A percentile compares a stretch with the other conserved stretches of the same genome.
These are phyloP conservation scores for Hirsutella thompsonii DNA, from an alignment of 2,329 filamentous ascomycete species.

Conservation along the genomic window DNA sequence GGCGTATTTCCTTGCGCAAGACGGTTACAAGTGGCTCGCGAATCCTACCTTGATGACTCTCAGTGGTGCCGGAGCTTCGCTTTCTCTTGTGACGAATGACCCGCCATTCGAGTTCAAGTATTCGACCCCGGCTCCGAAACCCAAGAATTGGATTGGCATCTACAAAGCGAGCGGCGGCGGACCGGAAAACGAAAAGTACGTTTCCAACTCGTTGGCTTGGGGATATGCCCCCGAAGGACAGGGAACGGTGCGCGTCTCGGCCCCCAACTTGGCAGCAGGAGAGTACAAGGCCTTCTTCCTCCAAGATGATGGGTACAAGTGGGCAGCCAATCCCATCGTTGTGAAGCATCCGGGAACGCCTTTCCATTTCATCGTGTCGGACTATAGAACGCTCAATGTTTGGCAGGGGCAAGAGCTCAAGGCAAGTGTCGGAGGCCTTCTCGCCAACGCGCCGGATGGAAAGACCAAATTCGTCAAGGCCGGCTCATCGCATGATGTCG, in stretches of 20 bases:
- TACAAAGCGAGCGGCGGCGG: conserved; percentile 20
- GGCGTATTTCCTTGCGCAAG: too few relatives aligned
- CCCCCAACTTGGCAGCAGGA: conserved; percentile 13
- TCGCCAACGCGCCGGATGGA: conserved; percentile 12
- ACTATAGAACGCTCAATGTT: conserved; percentile 20
- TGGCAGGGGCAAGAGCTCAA: conserved; percentile 19
- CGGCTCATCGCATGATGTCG: neutral
- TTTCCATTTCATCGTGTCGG: conserved; percentile 16
- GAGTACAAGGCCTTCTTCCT: conserved; percentile 24
- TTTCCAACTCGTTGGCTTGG: conserved; percentile 18
- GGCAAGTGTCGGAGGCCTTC: conserved; percentile 17
- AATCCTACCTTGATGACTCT: too few relatives aligned
- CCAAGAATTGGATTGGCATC: conserved; percentile 24
- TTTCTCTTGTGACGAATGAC: too few relatives aligned
- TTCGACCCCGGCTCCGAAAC: conserved; percentile 13
- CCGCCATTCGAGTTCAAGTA: conserved; percentile 21
- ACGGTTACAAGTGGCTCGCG: too few relatives aligned
- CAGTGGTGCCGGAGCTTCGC: too few relatives aligned
- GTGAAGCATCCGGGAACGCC: conserved; percentile 7
- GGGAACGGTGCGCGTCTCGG: conserved; percentile 15
- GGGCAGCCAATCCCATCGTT: conserved; percentile 19
- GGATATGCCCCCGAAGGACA: conserved; percentile 14
- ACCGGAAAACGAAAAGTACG: conserved; percentile 17
- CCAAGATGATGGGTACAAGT: conserved; percentile 20
- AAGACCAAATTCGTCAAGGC: conserved; percentile 15